Percentiles rank a stretch among this genome's conserved stretches.
These are phyloP conservation scores for Furcasterigmium furcatum DNA, from an alignment of 2,329 filamentous ascomycete genomes.

Conservation along the genomic window DNA sequence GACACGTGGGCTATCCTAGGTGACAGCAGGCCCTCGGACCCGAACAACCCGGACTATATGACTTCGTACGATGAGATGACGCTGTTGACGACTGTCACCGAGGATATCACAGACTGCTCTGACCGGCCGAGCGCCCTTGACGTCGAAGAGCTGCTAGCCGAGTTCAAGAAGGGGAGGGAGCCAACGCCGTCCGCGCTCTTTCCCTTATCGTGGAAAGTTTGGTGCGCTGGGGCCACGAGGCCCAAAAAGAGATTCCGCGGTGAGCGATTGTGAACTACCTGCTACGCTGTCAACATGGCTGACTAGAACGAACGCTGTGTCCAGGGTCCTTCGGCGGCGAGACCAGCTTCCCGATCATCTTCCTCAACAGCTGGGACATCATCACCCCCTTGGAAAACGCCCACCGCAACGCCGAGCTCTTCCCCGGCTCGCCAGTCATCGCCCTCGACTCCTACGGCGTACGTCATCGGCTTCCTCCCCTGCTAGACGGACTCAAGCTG, in stretches of 20 bases:
- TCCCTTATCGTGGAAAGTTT: background rate
- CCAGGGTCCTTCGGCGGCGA: slow-evolving; percentile 15
- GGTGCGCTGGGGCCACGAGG: slow-evolving; percentile 9
- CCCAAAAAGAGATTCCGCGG: slow-evolving; percentile 34
- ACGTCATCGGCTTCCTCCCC: slow-evolving; percentile 14
- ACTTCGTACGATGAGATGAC: too few species aligned
- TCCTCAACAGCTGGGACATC: slow-evolving; percentile 40
- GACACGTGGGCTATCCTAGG: background rate
- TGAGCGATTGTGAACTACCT: too few species aligned
- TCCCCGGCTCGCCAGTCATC: slow-evolving; percentile 40
- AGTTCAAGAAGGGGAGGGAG: background rate
- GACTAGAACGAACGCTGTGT: too few species aligned
- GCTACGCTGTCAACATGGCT: too few species aligned
- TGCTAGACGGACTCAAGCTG: background rate
- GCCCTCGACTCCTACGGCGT: slow-evolving; percentile 48
- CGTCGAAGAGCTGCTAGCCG: background rate
- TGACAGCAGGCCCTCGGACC: background rate
- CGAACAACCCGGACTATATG: background rate
- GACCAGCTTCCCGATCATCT: slow-evolving; percentile 40
- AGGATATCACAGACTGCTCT: background rate
- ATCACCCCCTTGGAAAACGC: slow-evolving; percentile 41
- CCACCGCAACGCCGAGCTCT: slow-evolving; percentile 34
- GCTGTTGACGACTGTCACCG: background rate
- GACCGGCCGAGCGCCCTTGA: background rate
- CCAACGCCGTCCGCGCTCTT: background rate